These are phyloP conservation scores for Nasturtium officinale DNA, from an alignment of 345 rosid species.

Conservation along the genomic window DNA sequence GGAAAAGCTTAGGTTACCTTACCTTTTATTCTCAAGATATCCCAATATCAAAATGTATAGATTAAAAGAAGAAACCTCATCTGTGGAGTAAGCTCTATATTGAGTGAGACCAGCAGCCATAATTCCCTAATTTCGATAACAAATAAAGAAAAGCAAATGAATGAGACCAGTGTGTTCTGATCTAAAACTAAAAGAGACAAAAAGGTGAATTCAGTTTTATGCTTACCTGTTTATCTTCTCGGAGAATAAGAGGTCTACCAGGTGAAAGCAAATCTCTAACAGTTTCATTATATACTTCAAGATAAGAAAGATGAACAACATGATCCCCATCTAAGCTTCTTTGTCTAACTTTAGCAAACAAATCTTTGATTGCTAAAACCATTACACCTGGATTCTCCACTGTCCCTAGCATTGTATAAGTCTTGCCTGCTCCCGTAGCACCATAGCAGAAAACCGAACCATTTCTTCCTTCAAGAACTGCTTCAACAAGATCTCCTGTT, in stretches of 20 bases:
- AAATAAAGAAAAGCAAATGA: conserved; percentile 21
- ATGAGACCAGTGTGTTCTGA: conserved; percentile 17
- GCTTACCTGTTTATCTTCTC: conserved; percentile 90
- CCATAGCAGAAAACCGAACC: conserved; percentile 99
- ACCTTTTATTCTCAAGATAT: conserved; percentile 1
- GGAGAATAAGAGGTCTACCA: conserved; percentile 89
- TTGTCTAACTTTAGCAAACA: conserved; percentile 80
- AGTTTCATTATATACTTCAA: conserved; percentile 92
- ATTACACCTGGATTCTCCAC: conserved; percentile 93
- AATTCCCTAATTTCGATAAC: conserved; percentile 60
- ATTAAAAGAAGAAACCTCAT: conserved; percentile 59
- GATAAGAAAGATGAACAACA: conserved; percentile 86
- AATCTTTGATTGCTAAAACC: conserved; percentile 94
- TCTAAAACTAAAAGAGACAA: conserved; percentile 17
- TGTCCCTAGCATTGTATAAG: conserved; percentile 91
- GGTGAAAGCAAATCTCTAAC: conserved; percentile 95
- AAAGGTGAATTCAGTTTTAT: neutral
- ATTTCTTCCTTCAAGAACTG: conserved; percentile 87
- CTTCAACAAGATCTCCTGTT: conserved; percentile 85
- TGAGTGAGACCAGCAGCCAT: conserved; percentile 94
- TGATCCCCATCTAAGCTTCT: conserved; percentile 92
- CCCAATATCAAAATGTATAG: neutral
- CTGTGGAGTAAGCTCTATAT: conserved; percentile 91
- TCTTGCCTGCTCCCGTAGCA: conserved; percentile 97
- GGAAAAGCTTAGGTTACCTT: neutral